Evolutionary conservation across 2,329 filamentous ascomycete genomes (phyloP), one percentile per base, ranked within the genome.

Genomic region (Fusarium sp.): DNA sequence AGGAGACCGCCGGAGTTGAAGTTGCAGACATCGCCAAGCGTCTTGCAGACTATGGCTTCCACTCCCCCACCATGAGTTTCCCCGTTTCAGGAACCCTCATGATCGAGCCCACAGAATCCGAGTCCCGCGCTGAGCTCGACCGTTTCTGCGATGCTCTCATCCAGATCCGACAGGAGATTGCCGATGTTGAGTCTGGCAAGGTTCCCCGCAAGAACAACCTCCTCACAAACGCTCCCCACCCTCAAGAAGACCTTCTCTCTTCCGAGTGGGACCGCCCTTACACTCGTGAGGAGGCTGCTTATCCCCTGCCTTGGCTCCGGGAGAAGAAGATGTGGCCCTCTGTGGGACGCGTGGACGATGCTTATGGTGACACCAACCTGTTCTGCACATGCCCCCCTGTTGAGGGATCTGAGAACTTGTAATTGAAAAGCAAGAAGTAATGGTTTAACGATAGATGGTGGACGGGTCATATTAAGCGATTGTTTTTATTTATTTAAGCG

Each of bases 321-420:
- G 94, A 97, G 89, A 98, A 97, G 92, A 98, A 98, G 87, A 98
- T 98, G 86, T 98, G 96, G 96, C 95, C 96, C 0, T 92, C 87
- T 39, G 94, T 98, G 22, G 94, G 93, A 11, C 89, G 96, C 80
- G 87, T 98, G 36, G 93, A 98, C 80, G 96, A 98, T 63, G 94
- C 94, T 15, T 98, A 94, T 79, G 95, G 95, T 70, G 95, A 98
- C 80, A 89, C 92, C 79, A 97, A 98, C 85, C 90, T 98, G 73
- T 98, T 98, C 88, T 98, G 95, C 87, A 97, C 94, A 22, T 98
- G 95, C 82, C 93, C 94, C 48, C 94, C 95, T 1, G 93, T 97
- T 13, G 93, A 94, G 83, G 87, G 88, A 73, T 88, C 86, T 7
- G 77, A 79, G 65, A 49, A 77, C 45, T 28, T 78, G 51, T 78